Evolutionary conservation across 306 rosid species (phyloP).

Genomic region (Luffa aegyptiaca): DNA sequence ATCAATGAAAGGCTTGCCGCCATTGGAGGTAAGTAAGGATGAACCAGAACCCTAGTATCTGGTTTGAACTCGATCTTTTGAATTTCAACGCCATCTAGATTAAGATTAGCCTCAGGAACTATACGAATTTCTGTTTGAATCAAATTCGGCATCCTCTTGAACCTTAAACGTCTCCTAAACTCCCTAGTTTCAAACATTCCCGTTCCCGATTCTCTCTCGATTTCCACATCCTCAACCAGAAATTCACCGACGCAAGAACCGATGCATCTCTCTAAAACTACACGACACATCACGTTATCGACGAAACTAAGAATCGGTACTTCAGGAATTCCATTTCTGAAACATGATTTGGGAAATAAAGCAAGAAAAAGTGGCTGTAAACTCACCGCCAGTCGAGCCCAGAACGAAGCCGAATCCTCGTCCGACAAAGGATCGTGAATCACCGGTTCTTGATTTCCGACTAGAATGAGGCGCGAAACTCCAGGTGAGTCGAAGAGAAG

Average conservation of each 20-base stretch:
- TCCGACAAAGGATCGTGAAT: conserved; percentile 30
- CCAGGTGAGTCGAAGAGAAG: conserved; percentile 43
- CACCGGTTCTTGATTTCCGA: conserved; percentile 29
- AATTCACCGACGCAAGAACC: conserved; percentile 64
- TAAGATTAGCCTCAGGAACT: conserved; percentile 22
- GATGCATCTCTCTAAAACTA: conserved; percentile 36
- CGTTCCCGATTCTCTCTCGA: conserved; percentile 23
- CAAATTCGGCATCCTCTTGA: conserved; percentile 75
- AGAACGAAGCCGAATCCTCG: conserved; percentile 11
- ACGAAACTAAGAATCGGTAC: conserved; percentile 58
- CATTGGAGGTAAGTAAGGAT: conserved; percentile 77
- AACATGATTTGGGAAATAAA: conserved; percentile 51
- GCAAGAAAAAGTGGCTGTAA: conserved; percentile 62
- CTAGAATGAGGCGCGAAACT: conserved; percentile 53
- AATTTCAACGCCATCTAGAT: conserved; percentile 16
- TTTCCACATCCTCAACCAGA: conserved; percentile 75
- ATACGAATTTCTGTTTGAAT: conserved; percentile 60
- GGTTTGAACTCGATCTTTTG: conserved; percentile 38
- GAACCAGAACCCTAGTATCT: conserved; percentile 52
- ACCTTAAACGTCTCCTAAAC: conserved; percentile 83
- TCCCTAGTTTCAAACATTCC: conserved; percentile 25
- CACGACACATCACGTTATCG: conserved; percentile 39
- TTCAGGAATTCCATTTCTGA: conserved; percentile 45
- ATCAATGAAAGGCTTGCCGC: conserved; percentile 56
- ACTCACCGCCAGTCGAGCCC: conserved; percentile 30